These are phyloP conservation scores for Arachis monticola DNA, from an alignment of 331 rosid genomes.

Conservation along the genomic window DNA sequence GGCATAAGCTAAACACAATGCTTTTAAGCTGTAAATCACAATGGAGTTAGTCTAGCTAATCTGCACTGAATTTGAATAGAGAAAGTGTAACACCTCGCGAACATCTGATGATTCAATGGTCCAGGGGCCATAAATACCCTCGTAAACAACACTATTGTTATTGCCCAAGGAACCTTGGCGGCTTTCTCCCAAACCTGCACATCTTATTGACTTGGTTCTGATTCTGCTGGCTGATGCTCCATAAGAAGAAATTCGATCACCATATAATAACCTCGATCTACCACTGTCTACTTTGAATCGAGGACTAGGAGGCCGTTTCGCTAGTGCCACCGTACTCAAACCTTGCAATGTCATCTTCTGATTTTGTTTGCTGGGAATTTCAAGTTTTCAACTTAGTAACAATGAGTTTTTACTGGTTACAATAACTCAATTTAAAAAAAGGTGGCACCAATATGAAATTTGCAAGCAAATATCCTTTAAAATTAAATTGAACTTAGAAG, in stretches of 20 bases:
- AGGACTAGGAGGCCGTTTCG: constrained; percentile 11
- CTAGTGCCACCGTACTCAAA: constrained; percentile 32
- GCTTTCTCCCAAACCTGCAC: constrained; percentile 65
- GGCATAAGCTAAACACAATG: constrained; percentile 30
- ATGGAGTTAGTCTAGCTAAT: constrained; percentile 8
- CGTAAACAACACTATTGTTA: constrained; percentile 46
- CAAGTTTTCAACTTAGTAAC: neutral
- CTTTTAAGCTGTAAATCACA: neutral
- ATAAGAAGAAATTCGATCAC: neutral
- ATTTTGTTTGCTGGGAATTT: constrained; percentile 9
- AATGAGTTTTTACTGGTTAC: too few species aligned
- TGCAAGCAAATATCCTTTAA: too few species aligned
- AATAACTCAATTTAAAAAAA: too few species aligned
- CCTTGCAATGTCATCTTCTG: constrained; percentile 44
- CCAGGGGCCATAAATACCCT: constrained; percentile 91
- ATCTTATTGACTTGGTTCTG: constrained; percentile 42
- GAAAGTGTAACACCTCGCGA: constrained; percentile 58
- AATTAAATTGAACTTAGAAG: too few species aligned
- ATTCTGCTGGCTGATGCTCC: constrained; percentile 28
- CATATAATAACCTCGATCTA: constrained; percentile 9
- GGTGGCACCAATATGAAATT: too few species aligned
- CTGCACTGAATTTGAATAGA: constrained; percentile 8
- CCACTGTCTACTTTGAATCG: constrained; percentile 19
- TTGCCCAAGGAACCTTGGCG: constrained; percentile 44
- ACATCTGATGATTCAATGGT: constrained; percentile 71